Conservation (phyloP, 2,329 filamentous ascomycete species). For the Knufia fluminis region DNA sequence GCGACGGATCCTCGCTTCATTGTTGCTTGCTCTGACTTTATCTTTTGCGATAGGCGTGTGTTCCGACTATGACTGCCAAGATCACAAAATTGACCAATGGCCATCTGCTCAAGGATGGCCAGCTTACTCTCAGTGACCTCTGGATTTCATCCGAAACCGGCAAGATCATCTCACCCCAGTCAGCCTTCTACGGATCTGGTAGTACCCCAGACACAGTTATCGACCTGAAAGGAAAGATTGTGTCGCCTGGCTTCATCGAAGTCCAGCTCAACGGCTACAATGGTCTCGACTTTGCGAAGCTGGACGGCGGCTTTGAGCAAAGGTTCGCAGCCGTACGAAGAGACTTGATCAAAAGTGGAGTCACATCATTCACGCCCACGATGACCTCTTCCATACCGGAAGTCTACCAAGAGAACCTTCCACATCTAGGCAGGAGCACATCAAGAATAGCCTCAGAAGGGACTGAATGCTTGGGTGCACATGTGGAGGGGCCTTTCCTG, state of each 20-base stretch:
- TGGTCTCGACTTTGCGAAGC: conserved; percentile 80
- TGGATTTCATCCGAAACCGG: conserved; percentile 78
- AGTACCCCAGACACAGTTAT: conserved; percentile 60
- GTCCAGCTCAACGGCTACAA: conserved; percentile 87
- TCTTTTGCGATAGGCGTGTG: conserved; percentile 26
- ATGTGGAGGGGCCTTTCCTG: conserved; percentile 86
- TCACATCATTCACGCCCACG: conserved; percentile 81
- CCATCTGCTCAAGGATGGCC: conserved; percentile 58
- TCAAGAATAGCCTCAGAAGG: conserved; percentile 54
- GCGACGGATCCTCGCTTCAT: conserved; percentile 16
- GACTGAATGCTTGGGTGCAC: conserved; percentile 78
- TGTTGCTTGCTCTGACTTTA: conserved; percentile 21
- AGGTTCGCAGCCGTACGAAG: conserved; percentile 63
- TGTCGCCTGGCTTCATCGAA: conserved; percentile 81
- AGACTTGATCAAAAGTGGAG: conserved; percentile 64
- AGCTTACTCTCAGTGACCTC: conserved; percentile 67
- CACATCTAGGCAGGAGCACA: conserved; percentile 59
- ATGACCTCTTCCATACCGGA: conserved; percentile 71
- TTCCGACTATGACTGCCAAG: conserved; percentile 14
- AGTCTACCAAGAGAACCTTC: conserved; percentile 66
- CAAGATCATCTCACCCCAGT: conserved; percentile 65
- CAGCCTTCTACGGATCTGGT: conserved; percentile 43
- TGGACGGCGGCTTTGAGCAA: conserved; percentile 60
- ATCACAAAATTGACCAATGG: conserved; percentile 90
- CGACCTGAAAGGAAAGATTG: conserved; percentile 71